phyloP scores from a whole-genome alignment of 1,284 basidiomycete genomes.

The Melampsora larici-populina region DNA sequence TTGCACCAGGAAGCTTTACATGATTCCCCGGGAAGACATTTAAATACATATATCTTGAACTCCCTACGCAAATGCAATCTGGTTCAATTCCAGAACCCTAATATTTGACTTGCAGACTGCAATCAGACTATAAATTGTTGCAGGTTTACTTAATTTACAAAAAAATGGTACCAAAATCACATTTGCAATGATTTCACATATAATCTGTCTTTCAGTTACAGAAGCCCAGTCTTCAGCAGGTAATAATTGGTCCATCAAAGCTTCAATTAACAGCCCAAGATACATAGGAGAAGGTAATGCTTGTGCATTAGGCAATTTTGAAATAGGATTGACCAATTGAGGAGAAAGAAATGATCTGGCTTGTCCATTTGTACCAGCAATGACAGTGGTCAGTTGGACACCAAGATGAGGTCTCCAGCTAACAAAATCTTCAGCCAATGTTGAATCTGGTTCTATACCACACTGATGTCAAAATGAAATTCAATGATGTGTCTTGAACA shows the following conservation, averaged over 20 bases:
- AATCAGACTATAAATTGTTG: conserved; percentile 70
- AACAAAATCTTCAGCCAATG: not conserved
- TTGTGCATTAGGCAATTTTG: not conserved
- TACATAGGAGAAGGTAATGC: conserved; percentile 65
- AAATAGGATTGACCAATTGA: not conserved
- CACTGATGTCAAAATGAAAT: not conserved
- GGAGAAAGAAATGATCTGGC: not conserved
- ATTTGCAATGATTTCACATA: conserved; percentile 72
- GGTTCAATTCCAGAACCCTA: no score
- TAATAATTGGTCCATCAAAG: conserved; percentile 65
- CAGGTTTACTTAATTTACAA: conserved; percentile 69
- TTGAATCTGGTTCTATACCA: not conserved
- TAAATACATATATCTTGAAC: no score
- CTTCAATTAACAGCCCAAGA: conserved; percentile 69
- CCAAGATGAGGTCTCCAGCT: conserved; percentile 4
- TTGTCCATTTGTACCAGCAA: not conserved
- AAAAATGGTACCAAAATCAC: conserved; percentile 66
- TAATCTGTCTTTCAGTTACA: conserved; percentile 67
- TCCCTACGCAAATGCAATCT: no score
- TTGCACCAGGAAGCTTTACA: no score
- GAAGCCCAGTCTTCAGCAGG: conserved; percentile 67
- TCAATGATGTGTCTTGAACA: not conserved
- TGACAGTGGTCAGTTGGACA: not conserved
- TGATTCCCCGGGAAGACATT: no score
- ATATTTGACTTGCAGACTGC: no score